Percentiles rank a stretch among this genome's conserved stretches.
Conservation (phyloP, 768 basidiomycete genomes). For the Termitomyces sp. region DNA sequence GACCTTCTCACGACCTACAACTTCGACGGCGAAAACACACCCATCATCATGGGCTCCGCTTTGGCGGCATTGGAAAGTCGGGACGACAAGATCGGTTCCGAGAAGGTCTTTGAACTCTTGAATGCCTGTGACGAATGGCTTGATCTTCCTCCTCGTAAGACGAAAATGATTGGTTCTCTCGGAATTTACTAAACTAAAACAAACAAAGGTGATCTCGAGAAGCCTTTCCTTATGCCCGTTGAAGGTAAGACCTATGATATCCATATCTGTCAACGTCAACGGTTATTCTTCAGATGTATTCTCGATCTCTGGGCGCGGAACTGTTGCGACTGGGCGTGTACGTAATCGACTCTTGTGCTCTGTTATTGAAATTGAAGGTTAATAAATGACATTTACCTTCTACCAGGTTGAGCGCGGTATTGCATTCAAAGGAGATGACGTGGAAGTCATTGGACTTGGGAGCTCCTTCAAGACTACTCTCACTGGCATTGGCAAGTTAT, state of each 20-base stretch:
- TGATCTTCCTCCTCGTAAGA: conserved; percentile 85
- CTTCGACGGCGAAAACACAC: conserved; percentile 95
- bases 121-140: conserved; percentile 92
- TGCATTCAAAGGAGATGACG: conserved; percentile 86
- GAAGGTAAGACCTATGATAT: conserved; percentile 52
- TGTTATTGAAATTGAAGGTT: not conserved
- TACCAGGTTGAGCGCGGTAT: conserved; percentile 85
- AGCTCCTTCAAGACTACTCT: conserved; percentile 83
- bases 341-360: conserved; percentile 17
- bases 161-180: not conserved
- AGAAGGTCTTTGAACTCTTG: conserved; percentile 80
- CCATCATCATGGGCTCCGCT: conserved; percentile 98
- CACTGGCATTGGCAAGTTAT: conserved; percentile 80
- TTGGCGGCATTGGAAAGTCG: conserved; percentile 90
- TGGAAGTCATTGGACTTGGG: conserved; percentile 91
- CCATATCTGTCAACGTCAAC: not conserved
- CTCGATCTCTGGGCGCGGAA: conserved; percentile 97
- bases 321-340: conserved; percentile 93
- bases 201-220: conserved; percentile 83
- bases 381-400: not conserved
- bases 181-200: not conserved
- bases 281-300: conserved; percentile 62
- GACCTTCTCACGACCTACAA: conserved; percentile 90
- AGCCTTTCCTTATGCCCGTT: conserved; percentile 94
- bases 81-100: conserved; percentile 72